A percentile compares a stretch with the other conserved stretches of the same genome.
phyloP scores from a whole-genome alignment of 2,329 filamentous ascomycete genomes.

The Penicillium fuscoglaucum region DNA sequence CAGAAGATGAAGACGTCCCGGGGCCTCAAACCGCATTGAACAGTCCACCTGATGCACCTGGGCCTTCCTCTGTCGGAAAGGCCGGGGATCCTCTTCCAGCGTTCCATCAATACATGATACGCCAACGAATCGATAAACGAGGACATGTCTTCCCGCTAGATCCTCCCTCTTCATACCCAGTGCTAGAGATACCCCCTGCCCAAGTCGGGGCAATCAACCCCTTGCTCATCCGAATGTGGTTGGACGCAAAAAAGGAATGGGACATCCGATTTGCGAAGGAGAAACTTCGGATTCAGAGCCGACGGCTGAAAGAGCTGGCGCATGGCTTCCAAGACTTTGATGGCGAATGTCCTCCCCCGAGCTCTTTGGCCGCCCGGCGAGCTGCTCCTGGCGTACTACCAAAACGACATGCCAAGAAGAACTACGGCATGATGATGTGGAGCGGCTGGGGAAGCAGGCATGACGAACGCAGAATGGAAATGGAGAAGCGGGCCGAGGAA shows the following conservation, averaged over 20 bases:
- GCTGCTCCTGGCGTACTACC: conserved; percentile 35
- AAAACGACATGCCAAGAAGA: conserved; percentile 50
- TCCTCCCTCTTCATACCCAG: conserved; percentile 62
- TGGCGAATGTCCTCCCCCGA: conserved; percentile 78
- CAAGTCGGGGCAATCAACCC: conserved; percentile 79
- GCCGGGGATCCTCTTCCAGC: conserved; percentile 79
- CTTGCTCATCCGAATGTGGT: conserved; percentile 79
- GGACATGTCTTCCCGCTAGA: conserved; percentile 71
- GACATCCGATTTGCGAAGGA: conserved; percentile 69
- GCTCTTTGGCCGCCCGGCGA: conserved; percentile 73
- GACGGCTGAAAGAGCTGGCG: conserved; percentile 70
- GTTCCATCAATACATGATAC: conserved; percentile 86
- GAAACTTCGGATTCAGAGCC: conserved; percentile 71
- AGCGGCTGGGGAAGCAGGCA: conserved; percentile 85
- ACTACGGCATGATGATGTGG: conserved; percentile 79
- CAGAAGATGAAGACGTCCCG: conserved; percentile 19
- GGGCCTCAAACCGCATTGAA: conserved; percentile 7
- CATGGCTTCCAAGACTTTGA: conserved; percentile 70
- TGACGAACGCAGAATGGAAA: conserved; percentile 69
- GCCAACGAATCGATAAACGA: conserved; percentile 78
- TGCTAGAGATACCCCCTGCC: conserved; percentile 63
- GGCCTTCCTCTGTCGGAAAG: conserved; percentile 64
- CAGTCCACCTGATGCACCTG: conserved; percentile 10
- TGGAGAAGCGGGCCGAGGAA: conserved; percentile 27
- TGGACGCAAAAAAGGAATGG: conserved; percentile 70